Percentiles rank a stretch among this genome's conserved stretches.
Evolutionary conservation across 192 early-diverging fungal species (phyloP).

Genomic region (Backusella sp.): DNA sequence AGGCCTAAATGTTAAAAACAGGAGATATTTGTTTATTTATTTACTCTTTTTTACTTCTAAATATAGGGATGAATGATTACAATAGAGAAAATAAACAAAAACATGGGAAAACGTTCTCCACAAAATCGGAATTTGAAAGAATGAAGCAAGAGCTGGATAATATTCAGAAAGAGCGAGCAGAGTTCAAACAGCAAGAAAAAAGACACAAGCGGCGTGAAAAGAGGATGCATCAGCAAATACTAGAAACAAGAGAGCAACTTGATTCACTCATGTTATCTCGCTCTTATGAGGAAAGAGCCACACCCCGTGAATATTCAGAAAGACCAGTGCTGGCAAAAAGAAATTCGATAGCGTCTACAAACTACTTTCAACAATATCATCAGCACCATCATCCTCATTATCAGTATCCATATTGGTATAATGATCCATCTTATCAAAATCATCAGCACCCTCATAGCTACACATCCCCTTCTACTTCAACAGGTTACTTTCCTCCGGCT

Average conservation of each 20-base stretch:
- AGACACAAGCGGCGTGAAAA: slow-evolving; percentile 4
- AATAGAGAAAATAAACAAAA: slow-evolving; percentile 2
- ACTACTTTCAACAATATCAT: neutral
- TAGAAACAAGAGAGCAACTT: slow-evolving; percentile 2
- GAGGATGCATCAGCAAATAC: neutral
- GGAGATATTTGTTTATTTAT: slow-evolving; percentile 5
- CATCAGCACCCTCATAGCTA: neutral
- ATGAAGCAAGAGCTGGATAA: neutral
- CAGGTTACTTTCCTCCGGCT: neutral
- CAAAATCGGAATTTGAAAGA: neutral
- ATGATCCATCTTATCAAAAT: neutral
- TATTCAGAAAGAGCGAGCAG: neutral
- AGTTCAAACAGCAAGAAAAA: neutral
- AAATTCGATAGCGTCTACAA: neutral
- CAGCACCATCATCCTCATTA: neutral
- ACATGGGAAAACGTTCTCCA: neutral
- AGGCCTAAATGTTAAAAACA: neutral
- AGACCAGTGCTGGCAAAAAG: neutral
- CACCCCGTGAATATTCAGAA: slow-evolving; percentile 1
- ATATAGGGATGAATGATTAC: neutral
- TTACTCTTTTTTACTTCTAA: neutral
- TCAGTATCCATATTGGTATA: neutral
- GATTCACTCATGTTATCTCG: neutral
- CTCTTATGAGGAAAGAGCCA: slow-evolving; percentile 1
- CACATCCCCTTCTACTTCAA: neutral